Conservation (phyloP, 140 eudicot genomes). For the Senecio squalidus region DNA sequence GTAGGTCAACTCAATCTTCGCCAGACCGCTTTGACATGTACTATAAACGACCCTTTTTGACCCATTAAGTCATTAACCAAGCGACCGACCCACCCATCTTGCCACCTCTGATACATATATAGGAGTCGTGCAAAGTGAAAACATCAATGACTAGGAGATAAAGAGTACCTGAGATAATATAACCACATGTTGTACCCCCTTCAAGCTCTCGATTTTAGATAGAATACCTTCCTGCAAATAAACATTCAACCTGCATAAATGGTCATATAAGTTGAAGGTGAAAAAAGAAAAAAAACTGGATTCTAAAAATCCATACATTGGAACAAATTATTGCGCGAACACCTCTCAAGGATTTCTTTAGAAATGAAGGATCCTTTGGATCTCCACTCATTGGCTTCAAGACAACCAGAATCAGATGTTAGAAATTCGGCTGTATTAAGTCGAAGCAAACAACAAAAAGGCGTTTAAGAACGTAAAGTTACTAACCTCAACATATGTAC, state of each 20-base stretch:
- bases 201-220: slow-evolving; percentile 53
- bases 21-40: background rate
- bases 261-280: slow-evolving; percentile 11
- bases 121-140: background rate
- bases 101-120: background rate
- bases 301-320: slow-evolving; percentile 34
- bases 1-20: background rate
- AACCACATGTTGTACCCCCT: slow-evolving; percentile 76
- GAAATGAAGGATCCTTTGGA: slow-evolving; percentile 46
- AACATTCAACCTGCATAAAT: slow-evolving; percentile 19
- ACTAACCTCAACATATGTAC: slow-evolving; percentile 93
- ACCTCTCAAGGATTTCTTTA: slow-evolving; percentile 75
- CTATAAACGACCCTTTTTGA: background rate
- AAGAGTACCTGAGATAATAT: slow-evolving; percentile 78
- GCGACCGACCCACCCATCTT: background rate
- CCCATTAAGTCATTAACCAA: background rate
- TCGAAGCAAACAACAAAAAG: background rate
- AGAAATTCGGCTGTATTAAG: background rate
- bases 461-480: background rate
- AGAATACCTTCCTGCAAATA: slow-evolving; percentile 75
- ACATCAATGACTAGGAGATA: slow-evolving; percentile 11
- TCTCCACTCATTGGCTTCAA: slow-evolving; percentile 71
- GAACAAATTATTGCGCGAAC: slow-evolving; percentile 85
- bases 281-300: slow-evolving; percentile 2
- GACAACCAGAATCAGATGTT: slow-evolving; percentile 14